Conservation (phyloP, 1,139 yeast species). For the Taphrina betulina region DNA sequence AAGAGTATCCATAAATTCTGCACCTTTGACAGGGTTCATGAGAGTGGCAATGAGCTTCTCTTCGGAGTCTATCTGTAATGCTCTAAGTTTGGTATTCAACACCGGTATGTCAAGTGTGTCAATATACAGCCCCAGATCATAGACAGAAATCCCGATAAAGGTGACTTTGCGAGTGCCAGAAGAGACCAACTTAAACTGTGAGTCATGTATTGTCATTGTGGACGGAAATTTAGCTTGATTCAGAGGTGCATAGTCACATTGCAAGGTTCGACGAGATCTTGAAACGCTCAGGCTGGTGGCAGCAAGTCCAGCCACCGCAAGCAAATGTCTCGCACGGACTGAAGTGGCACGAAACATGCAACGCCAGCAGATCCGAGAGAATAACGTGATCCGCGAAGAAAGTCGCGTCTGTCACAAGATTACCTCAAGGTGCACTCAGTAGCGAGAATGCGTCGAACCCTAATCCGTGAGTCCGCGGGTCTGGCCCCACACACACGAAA, state of each 20-base stretch:
- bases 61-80: background rate
- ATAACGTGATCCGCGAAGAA: no score
- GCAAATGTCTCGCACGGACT: no score
- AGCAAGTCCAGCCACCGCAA: no score
- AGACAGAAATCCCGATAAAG: conserved; percentile 19
- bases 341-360: no score
- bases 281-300: no score
- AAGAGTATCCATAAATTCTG: conserved; percentile 55
- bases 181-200: conserved; percentile 6
- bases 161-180: conserved; percentile 27
- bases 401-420: no score
- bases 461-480: no score
- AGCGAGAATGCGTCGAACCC: no score
- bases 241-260: conserved; percentile 21
- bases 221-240: conserved; percentile 2
- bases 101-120: background rate
- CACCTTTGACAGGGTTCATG: conserved; percentile 51
- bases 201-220: background rate
- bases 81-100: conserved; percentile 1
- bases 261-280: conserved; percentile 7
- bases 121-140: conserved; percentile 25
- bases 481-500: no score
- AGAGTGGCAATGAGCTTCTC: background rate
- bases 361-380: no score
- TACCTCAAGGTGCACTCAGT: no score